A percentile compares a stretch with the other conserved stretches of the same genome.
Evolutionary conservation across 805 yeast genomes (phyloP).

Genomic region (Starmerella tilneyi): DNA sequence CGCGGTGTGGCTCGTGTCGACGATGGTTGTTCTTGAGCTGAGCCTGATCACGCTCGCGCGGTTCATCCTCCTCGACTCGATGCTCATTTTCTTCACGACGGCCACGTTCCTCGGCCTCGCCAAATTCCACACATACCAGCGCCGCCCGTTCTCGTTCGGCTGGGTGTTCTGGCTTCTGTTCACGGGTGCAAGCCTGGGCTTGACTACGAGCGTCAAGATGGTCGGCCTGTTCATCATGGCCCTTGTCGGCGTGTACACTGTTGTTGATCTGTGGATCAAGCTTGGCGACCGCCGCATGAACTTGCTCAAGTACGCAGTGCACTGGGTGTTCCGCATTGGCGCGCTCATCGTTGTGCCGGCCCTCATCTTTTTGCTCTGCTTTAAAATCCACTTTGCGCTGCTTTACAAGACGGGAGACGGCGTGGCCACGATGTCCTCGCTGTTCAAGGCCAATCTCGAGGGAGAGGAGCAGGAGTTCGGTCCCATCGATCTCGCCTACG

Average conservation of each 20-base stretch:
- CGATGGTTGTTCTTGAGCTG: conserved; percentile 64
- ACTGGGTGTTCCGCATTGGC: conserved; percentile 62
- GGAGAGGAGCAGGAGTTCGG: conserved; percentile 69
- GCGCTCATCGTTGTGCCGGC: conserved; percentile 72
- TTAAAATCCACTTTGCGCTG: conserved; percentile 78
- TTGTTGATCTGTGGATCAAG: conserved; percentile 71
- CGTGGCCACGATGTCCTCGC: conserved; percentile 86
- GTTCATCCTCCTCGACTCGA: conserved; percentile 83
- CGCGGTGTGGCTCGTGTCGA: conserved; percentile 44
- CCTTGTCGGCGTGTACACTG: conserved; percentile 78
- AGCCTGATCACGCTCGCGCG: conserved; percentile 84
- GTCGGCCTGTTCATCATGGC: conserved; percentile 90
- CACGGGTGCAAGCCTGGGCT: conserved; percentile 79
- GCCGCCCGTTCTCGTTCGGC: conserved; percentile 47
- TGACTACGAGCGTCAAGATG: conserved; percentile 90
- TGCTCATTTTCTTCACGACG: conserved; percentile 75
- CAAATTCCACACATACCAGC: conserved; percentile 62
- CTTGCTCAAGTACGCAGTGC: conserved; percentile 51
- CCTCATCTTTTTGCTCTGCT: conserved; percentile 74
- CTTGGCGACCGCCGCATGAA: conserved; percentile 65
- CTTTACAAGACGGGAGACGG: conserved; percentile 89
- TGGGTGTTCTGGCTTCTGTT: conserved; percentile 86
- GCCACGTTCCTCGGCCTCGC: conserved; percentile 67
- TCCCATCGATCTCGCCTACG: conserved; percentile 61
- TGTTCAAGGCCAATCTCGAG: conserved; percentile 82